Base-by-base conservation (phyloP, 148 eudicot species). In the Vaccinium vitisidaea region DNA sequence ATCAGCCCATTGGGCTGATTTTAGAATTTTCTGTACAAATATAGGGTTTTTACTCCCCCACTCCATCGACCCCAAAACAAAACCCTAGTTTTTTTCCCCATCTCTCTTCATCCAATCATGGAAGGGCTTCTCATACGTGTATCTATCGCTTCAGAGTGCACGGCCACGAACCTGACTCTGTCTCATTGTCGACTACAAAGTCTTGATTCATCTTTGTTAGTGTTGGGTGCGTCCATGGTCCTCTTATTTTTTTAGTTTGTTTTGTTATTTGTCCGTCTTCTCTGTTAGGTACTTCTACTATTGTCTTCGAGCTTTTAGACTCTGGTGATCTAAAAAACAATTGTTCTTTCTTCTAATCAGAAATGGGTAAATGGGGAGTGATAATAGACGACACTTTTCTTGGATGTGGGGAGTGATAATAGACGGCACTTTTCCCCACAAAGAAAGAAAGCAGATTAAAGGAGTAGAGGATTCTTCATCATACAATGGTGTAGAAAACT, bases 101-200 rank as follows among this genome's bases (percentile, higher is more conserved):
- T 36, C 39, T 1, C 25, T 1, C 21, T 7, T 2, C 30, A 2
- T 82, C 74, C 79, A 52, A 96, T 96, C 94, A 96, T 43, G 99
- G 99, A 50, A 89, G 88, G 65, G 85, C 90, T 75, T 74, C 90
- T 30, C 90, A 90, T 84, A 96, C 99, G 16, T 96, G 99, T 92
- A 95, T 96, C 86, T 96, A 96, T 85, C 90, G 99, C 49, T 73
- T 96, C 53, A 90, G 99, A 89, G 98, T 96, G 61, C 99, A 96
- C 18, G 98, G 98, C 43, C 90, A 83, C 65, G 91, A 92, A 90
- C 92, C 94, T 5, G 82, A 83, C 65, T 86, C 94, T 2, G 82
- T 90, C 86, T 87, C 92, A 21, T 78, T 82, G 86, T 19, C 87
- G 81, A 83, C 82, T 50, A 70, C 79, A 30, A 82, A 88, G 77